Evolutionary conservation across 164 flowering plant genomes (phyloP).

Genomic region (Chloranthus sessilifolius): DNA sequence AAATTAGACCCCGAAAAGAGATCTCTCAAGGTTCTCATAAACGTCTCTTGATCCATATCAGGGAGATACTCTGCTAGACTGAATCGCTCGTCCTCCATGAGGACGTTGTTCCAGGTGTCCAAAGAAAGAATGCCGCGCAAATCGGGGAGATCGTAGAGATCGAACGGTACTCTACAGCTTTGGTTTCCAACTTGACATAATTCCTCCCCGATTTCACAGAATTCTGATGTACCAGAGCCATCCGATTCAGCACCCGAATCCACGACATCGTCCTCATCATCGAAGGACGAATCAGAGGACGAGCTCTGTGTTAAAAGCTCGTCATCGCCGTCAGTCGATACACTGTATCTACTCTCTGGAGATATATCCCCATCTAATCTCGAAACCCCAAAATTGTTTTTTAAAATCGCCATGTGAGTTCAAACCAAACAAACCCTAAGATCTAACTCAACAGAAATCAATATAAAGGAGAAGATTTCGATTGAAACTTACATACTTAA

Average conservation of each 20-base stretch:
- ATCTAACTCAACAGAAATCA: no score
- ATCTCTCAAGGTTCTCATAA: constrained; percentile 56
- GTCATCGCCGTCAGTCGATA: constrained; percentile 69
- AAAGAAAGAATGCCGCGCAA: constrained; percentile 60
- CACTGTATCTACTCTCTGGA: constrained; percentile 39
- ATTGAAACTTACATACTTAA: no score
- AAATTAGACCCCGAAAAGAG: constrained; percentile 58
- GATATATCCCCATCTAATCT: constrained; percentile 52
- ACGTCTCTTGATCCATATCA: constrained; percentile 65
- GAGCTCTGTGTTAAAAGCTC: constrained; percentile 37
- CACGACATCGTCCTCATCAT: constrained; percentile 65
- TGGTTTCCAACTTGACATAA: constrained; percentile 67
- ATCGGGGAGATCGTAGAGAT: constrained; percentile 71
- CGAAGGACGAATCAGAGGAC: constrained; percentile 15
- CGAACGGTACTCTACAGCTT: constrained; percentile 65
- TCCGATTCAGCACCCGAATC: constrained; percentile 95
- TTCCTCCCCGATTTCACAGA: constrained; percentile 71
- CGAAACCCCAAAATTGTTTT: constrained; percentile 48
- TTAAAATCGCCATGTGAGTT: constrained; percentile 80
- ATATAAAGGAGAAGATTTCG: no score
- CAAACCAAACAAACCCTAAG: no score
- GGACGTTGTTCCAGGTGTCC: constrained; percentile 78
- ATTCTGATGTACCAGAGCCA: constrained; percentile 66
- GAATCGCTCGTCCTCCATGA: constrained; percentile 73
- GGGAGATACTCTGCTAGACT: constrained; percentile 59